Evolutionary conservation across 257 asterid species (phyloP).

Genomic region (Nicotiana obtusifolia): DNA sequence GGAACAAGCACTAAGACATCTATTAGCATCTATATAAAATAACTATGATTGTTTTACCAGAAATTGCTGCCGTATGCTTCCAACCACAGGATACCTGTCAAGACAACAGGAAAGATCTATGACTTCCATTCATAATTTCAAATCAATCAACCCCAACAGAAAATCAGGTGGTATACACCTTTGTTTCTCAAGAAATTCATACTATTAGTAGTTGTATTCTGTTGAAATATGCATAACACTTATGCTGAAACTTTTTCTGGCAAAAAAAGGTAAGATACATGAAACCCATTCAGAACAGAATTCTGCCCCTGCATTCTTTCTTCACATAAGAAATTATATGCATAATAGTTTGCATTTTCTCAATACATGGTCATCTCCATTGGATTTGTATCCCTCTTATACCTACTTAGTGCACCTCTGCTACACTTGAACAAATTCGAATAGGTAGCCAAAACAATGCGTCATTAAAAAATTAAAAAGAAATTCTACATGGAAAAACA

Average conservation of each 20-base stretch:
- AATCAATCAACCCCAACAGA: neutral
- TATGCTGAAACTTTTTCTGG: neutral
- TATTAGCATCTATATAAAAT: neutral
- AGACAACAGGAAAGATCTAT: constrained; percentile 10
- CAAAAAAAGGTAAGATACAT: neutral
- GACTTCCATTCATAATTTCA: neutral
- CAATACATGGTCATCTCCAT: constrained; percentile 2
- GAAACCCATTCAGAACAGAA: neutral
- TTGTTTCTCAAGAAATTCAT: neutral
- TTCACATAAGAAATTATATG: neutral
- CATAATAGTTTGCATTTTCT: neutral
- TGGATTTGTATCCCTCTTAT: constrained; percentile 4
- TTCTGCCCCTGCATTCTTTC: neutral
- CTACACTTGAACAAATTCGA: constrained; percentile 8
- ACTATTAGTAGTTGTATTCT: neutral
- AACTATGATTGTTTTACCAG: constrained; percentile 44
- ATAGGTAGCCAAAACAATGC: neutral
- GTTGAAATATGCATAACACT: neutral
- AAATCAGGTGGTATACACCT: neutral
- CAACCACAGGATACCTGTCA: constrained; percentile 96
- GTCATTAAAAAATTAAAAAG: neutral
- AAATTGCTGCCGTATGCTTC: constrained; percentile 97
- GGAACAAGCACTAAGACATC: neutral
- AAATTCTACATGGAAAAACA: constrained; percentile 13
- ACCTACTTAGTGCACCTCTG: neutral